Conservation (phyloP, 257 asterid genomes). For the Eucommia ulmoides region DNA sequence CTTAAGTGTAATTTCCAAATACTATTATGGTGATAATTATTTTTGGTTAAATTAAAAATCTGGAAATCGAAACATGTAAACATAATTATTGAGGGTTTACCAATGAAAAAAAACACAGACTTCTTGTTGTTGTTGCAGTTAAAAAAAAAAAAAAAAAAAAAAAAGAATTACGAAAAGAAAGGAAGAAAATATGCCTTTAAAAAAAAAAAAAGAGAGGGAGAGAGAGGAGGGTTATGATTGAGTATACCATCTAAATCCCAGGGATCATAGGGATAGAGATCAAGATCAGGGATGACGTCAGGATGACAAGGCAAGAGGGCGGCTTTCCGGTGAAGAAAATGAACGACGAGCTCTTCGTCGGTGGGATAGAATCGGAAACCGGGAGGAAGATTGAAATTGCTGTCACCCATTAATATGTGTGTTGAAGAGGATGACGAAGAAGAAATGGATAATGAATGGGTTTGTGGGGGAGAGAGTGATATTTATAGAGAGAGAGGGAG, state of each 20-base stretch:
- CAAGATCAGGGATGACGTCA: slow-evolving; percentile 93
- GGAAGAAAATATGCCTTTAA: too few species aligned
- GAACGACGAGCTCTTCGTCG: slow-evolving; percentile 89
- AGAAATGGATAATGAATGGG: neutral
- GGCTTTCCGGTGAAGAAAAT: slow-evolving; percentile 91
- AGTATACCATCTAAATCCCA: slow-evolving; percentile 83
- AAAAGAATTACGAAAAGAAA: too few species aligned
- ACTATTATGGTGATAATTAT: too few species aligned
- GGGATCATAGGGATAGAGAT: slow-evolving; percentile 82
- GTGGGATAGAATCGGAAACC: slow-evolving; percentile 89
- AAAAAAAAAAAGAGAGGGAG: too few species aligned
- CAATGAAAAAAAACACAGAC: too few species aligned
- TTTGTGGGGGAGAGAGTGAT: slow-evolving; percentile 9
- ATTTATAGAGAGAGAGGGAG: slow-evolving; percentile 11
- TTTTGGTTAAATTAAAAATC: too few species aligned
- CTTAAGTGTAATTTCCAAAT: too few species aligned
- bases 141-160: too few species aligned
- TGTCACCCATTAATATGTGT: slow-evolving; percentile 38
- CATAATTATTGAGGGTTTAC: too few species aligned
- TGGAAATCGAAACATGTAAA: too few species aligned
- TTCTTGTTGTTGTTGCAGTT: too few species aligned
- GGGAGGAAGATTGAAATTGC: slow-evolving; percentile 63
- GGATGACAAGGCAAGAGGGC: slow-evolving; percentile 78
- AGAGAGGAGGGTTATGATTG: neutral
- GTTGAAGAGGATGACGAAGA: neutral